phyloP scores from a whole-genome alignment of 1,284 basidiomycete species.

The Afroboletus lepidellus region DNA sequence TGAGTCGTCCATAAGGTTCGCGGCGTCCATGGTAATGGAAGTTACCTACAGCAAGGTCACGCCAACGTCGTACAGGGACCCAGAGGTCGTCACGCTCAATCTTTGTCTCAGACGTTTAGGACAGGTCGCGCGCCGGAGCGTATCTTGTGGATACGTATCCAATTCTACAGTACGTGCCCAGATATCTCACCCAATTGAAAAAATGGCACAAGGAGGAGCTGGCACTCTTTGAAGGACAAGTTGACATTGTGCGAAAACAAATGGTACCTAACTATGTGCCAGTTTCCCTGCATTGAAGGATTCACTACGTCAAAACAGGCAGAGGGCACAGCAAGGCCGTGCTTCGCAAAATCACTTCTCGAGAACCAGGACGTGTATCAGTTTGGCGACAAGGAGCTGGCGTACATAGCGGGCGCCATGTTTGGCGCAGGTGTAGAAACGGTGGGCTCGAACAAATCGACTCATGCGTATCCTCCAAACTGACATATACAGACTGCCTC shows the following conservation, averaged over 20 bases:
- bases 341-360: slow-evolving; percentile 4
- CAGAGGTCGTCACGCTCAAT: slow-evolving; percentile 4
- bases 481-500: slow-evolving; percentile 5
- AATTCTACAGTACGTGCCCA: slow-evolving; percentile 3
- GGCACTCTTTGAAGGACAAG: slow-evolving; percentile 2
- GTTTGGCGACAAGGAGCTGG: background rate
- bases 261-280: background rate
- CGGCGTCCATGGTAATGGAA: slow-evolving; percentile 6
- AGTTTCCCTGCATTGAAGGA: too few relatives aligned
- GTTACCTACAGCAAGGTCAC: slow-evolving; percentile 11
- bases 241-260: background rate
- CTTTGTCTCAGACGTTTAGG: background rate
- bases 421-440: slow-evolving; percentile 9
- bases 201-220: slow-evolving; percentile 7
- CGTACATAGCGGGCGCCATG: slow-evolving; percentile 6
- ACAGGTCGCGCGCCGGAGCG: background rate
- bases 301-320: background rate
- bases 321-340: background rate
- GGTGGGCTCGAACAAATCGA: background rate
- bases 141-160: slow-evolving; percentile 10
- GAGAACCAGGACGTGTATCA: slow-evolving; percentile 1
- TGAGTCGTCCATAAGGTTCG: slow-evolving; percentile 1
- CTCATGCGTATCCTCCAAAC: background rate
- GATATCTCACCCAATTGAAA: slow-evolving; percentile 4
- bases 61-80: slow-evolving; percentile 8